A percentile compares a stretch with the other conserved stretches of the same genome.
Conservation (phyloP, 441 rosid species). For the Pelargonium australe region DNA sequence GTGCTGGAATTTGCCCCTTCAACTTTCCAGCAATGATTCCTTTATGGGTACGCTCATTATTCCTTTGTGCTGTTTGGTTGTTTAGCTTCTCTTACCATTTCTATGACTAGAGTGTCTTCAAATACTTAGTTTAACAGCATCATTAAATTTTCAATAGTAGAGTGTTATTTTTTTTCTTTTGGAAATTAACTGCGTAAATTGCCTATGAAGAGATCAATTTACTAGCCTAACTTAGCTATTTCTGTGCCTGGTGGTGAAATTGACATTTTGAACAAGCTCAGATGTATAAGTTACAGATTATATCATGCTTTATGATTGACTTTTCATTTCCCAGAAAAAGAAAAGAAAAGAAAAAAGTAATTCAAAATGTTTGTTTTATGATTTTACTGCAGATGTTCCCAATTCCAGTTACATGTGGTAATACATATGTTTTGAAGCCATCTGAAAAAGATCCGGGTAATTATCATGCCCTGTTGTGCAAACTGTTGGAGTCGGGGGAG, state of each 20-base stretch:
- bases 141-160: background rate
- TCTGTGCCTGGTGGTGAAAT: background rate
- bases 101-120: background rate
- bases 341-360: background rate
- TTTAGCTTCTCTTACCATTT: background rate
- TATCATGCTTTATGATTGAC: no score
- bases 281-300: no score
- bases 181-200: background rate
- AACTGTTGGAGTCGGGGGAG: no score
- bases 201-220: background rate
- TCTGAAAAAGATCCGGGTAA: conserved; percentile 95
- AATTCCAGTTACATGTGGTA: conserved; percentile 86
- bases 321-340: conserved; percentile 4
- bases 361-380: background rate
- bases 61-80: background rate
- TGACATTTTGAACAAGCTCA: background rate
- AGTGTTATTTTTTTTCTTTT: no score
- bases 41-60: conserved; percentile 56
- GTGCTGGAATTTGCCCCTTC: conserved; percentile 94
- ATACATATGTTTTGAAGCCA: conserved; percentile 85
- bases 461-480: conserved; percentile 15
- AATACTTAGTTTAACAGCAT: background rate
- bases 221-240: background rate
- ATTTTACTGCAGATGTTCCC: conserved; percentile 79
- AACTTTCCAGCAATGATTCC: conserved; percentile 99